Evolutionary conservation across 2,329 filamentous ascomycete genomes (phyloP), one percentile per base, ranked within the genome.

Genomic region (Neurospora crassa): DNA sequence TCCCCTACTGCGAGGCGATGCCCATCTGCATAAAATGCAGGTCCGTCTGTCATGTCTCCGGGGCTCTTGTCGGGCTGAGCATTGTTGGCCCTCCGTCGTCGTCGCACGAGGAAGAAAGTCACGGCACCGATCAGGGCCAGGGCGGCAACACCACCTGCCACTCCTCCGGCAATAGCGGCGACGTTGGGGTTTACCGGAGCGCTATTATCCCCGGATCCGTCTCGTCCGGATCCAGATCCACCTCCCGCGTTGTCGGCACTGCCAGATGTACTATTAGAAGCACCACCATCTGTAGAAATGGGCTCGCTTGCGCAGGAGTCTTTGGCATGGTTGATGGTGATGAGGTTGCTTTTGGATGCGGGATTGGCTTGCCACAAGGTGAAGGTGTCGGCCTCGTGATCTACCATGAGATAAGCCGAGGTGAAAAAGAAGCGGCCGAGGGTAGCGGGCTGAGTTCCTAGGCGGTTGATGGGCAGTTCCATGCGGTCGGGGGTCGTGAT

Each of bases 311-410:
- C 47, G 24, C 47, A 59, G 2, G 47, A 59, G 47, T 59, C 47
- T 7, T 59, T 59, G 24, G 24, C 47, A 7, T 59, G 47, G 67
- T 20, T 59, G 14, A 59, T 59, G 12, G 47, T 24, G 14, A 59
- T 14, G 24, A 59, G 3, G 24, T 10, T 71, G 34, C 29, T 75
- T 20, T 70, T 73, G n/a, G 53, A 47, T 0, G 77, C 74, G 0
- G 77, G 78, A 40, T 80, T 80, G 0, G 79, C 78, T 16, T 79
- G 74, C 79, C 80, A 81, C 6, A 81, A 72, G 0, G 80, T 81
- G 37, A 80, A 81, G 0, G 76, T 78, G 0, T 74, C 70, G 7
- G 77, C 75, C 10, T 81, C 79, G 34, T 78, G 76, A 47, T 81
- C 76, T 8, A 81, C 78, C 80, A 81, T 81, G 0, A 81, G 74